phyloP scores from a whole-genome alignment of 805 yeast species.

The Candida boidinii region DNA sequence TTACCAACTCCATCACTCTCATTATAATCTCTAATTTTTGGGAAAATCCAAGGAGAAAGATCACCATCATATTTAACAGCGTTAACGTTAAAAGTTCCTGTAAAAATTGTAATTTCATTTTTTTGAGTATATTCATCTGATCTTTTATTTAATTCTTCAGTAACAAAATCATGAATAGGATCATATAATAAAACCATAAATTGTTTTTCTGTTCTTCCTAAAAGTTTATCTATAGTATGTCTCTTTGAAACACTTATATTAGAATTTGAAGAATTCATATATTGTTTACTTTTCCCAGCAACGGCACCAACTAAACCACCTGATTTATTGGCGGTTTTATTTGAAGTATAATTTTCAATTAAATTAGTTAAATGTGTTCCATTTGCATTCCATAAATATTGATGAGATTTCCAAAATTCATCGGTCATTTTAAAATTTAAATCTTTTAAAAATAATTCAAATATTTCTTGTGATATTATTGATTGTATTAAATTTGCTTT shows the following conservation, averaged over 20 bases:
- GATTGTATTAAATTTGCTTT: slow-evolving; percentile 42
- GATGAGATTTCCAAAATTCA: slow-evolving; percentile 28
- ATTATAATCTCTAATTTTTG: no score
- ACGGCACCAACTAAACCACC: slow-evolving; percentile 39
- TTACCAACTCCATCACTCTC: no score
- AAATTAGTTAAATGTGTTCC: slow-evolving; percentile 31
- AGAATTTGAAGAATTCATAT: slow-evolving; percentile 3
- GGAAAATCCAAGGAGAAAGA: slow-evolving; percentile 37
- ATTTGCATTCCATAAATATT: slow-evolving; percentile 41
- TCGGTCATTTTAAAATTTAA: slow-evolving; percentile 24
- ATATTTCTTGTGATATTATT: slow-evolving; percentile 38
- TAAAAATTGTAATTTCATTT: slow-evolving; percentile 33
- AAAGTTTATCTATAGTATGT: slow-evolving; percentile 35
- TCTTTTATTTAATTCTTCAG: slow-evolving; percentile 30
- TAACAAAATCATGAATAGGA: slow-evolving; percentile 47
- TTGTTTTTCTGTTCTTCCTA: slow-evolving; percentile 42
- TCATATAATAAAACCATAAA: slow-evolving; percentile 34
- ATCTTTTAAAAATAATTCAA: slow-evolving; percentile 37
- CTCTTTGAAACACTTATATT: slow-evolving; percentile 16
- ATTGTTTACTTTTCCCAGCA: slow-evolving; percentile 27
- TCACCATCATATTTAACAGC: slow-evolving; percentile 36
- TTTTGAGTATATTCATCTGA: slow-evolving; percentile 30
- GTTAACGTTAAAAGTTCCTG: slow-evolving; percentile 49
- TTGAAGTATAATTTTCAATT: slow-evolving; percentile 30
- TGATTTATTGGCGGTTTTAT: slow-evolving; percentile 29